Evolutionary conservation across 2,329 filamentous ascomycete species (phyloP), one percentile per base, ranked within the genome.

Genomic region (Aspergillus caelatus): DNA sequence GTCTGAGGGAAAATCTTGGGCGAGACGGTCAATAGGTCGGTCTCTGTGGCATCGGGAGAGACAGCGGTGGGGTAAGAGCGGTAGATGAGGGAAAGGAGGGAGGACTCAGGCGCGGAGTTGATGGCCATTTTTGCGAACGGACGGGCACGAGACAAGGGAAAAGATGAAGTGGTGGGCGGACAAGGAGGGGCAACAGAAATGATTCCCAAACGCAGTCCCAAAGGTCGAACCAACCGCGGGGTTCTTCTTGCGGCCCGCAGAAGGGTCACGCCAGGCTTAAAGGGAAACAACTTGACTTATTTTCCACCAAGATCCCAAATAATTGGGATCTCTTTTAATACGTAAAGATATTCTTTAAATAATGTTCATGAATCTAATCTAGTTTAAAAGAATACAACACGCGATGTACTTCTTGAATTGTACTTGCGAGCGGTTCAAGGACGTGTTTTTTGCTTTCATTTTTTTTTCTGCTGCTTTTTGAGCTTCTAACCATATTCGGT

Each of bases 1-100:
- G 87, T 85, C 67, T 85, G 81, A 68, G 86, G 83, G 81, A 93
- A 88, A 73, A 94, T 91, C 75, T 84, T 87, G 77, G 84, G 79
- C 65, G 81, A 83, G 67, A 82, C 77, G 70, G 82, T 74, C 67
- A 77, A 74, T 48, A 81, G 77, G 60, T 82, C 79, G 58, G 76
- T 74, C 68, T 81, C 79, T 52, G 78, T 80, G 55, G 76, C 71
- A 72, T 78, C 70, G 67, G 75, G 69, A 62, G 78, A 76, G 66
- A 81, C 71, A 57, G 74, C 73, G 58, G 70, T 64, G 60, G 80
- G 79, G 69, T 81, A 80, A 62, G 79, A 80, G 60, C 78, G 75
- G 73, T 80, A 80, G 67, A 82, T 76, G 64, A 81, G 76, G 36
- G 79, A 76, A 60, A 82, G 75, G 64, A 82, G 75, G 58, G 79